These are phyloP conservation scores for Xylariaceae sp. DNA, from an alignment of 2,329 filamentous ascomycete species.

Conservation along the genomic window DNA sequence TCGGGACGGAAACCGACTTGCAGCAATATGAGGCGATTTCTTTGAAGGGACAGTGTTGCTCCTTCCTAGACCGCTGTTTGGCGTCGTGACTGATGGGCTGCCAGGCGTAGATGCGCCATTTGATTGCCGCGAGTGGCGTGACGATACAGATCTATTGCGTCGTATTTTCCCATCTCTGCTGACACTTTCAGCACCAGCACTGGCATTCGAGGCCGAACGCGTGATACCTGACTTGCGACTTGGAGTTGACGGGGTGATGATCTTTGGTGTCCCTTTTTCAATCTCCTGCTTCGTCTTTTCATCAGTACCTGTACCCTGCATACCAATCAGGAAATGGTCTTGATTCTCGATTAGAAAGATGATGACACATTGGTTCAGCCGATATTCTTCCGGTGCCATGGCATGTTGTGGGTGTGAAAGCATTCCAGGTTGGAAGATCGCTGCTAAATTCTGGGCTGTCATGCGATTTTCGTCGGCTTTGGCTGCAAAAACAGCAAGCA, in stretches of 20 bases:
- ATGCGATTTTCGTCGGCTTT: constrained; percentile 97
- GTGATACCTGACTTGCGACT: constrained; percentile 55
- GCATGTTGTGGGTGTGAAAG: constrained; percentile 91
- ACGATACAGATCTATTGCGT: constrained; percentile 88
- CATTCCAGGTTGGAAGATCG: constrained; percentile 96
- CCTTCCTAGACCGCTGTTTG: constrained; percentile 52
- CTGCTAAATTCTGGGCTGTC: constrained; percentile 89
- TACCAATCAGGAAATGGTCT: constrained; percentile 95
- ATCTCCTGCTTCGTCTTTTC: constrained; percentile 65
- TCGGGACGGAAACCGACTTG: constrained; percentile 58
- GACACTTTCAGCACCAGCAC: constrained; percentile 82
- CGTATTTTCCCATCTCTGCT: constrained; percentile 75
- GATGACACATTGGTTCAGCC: constrained; percentile 91
- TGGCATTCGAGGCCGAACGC: constrained; percentile 82
- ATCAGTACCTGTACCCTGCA: constrained; percentile 98
- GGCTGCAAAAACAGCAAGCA: constrained; percentile 93
- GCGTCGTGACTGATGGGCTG: constrained; percentile 53
- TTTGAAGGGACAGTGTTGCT: constrained; percentile 96
- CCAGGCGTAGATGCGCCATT: constrained; percentile 66
- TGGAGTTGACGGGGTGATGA: constrained; percentile 43
- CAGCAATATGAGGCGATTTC: constrained; percentile 68
- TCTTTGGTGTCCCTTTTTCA: constrained; percentile 63
- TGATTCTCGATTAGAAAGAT: constrained; percentile 99
- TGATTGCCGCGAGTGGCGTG: constrained; percentile 76
- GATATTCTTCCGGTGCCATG: constrained; percentile 92